These are phyloP conservation scores for Leishmania turanica DNA, from an alignment of 208 protist species.

Conservation along the genomic window DNA sequence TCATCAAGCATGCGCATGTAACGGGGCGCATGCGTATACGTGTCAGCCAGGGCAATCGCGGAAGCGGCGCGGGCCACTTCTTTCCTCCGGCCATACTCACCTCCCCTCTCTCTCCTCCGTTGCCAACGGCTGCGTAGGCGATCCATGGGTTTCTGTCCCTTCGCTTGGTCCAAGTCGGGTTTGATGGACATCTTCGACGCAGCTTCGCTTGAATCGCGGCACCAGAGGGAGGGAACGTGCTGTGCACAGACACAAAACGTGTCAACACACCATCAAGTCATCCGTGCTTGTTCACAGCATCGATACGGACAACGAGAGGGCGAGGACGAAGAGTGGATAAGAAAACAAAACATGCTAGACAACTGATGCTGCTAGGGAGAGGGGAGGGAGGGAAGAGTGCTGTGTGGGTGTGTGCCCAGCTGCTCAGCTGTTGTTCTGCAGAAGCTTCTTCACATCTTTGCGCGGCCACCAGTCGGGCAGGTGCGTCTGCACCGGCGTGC, in stretches of 20 bases:
- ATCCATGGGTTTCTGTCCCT: neutral
- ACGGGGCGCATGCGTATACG: neutral
- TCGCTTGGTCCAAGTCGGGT: neutral
- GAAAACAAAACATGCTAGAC: neutral
- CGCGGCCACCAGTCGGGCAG: constrained; percentile 81
- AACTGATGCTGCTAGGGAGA: neutral
- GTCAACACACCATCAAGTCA: neutral
- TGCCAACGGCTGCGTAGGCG: neutral
- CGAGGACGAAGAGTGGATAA: neutral
- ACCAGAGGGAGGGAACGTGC: neutral
- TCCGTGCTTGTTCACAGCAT: neutral
- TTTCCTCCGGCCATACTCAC: neutral
- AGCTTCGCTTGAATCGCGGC: neutral
- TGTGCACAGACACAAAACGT: neutral
- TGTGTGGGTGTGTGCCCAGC: neutral
- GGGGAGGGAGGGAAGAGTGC: neutral
- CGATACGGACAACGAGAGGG: neutral
- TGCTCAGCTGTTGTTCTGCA: constrained; percentile 49
- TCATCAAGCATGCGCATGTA: neutral
- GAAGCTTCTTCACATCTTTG: constrained; percentile 71
- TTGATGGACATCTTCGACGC: neutral
- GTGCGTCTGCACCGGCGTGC: constrained; percentile 31
- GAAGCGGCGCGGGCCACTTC: neutral
- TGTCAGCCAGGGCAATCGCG: no score
- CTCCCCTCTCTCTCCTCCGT: neutral